Evolutionary conservation across 192 early-diverging fungal genomes (phyloP).

Genomic region (Backusella psychrophila): DNA sequence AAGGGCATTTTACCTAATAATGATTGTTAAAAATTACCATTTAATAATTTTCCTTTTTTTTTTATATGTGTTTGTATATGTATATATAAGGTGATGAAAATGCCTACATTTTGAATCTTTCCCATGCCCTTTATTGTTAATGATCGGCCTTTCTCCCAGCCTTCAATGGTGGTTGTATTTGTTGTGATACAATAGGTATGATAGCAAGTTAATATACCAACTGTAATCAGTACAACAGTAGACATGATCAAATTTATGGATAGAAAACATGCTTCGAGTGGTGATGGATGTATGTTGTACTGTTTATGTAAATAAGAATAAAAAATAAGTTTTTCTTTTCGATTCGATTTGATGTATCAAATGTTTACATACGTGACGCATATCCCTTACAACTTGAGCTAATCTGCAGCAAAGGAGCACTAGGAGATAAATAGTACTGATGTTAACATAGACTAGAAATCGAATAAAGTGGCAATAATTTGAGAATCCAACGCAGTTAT

Average conservation of each 20-base stretch:
- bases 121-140: slow-evolving; percentile 57
- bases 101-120: slow-evolving; percentile 53
- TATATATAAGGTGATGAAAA: not conserved
- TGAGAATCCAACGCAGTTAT: slow-evolving; percentile 81
- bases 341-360: not conserved
- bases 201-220: slow-evolving; percentile 65
- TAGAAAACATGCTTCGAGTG: slow-evolving; percentile 61
- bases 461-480: slow-evolving; percentile 81
- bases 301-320: not conserved
- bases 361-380: slow-evolving; percentile 19
- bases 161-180: slow-evolving; percentile 87
- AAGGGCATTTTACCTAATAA: slow-evolving; percentile 65
- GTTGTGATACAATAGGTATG: slow-evolving; percentile 68
- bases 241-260: slow-evolving; percentile 73
- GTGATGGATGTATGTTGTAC: slow-evolving; percentile 9
- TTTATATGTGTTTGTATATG: not conserved
- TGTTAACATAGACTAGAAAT: slow-evolving; percentile 71
- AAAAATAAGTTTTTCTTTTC: not conserved
- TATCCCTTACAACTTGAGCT: slow-evolving; percentile 37
- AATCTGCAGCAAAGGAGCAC: slow-evolving; percentile 54
- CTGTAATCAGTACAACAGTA: slow-evolving; percentile 65
- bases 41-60: not conserved
- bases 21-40: not conserved
- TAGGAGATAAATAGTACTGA: slow-evolving; percentile 57
- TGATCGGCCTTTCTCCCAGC: slow-evolving; percentile 71